phyloP scores from a whole-genome alignment of 108 stramenopile species.

The Cylindrotheca fusiformis region DNA sequence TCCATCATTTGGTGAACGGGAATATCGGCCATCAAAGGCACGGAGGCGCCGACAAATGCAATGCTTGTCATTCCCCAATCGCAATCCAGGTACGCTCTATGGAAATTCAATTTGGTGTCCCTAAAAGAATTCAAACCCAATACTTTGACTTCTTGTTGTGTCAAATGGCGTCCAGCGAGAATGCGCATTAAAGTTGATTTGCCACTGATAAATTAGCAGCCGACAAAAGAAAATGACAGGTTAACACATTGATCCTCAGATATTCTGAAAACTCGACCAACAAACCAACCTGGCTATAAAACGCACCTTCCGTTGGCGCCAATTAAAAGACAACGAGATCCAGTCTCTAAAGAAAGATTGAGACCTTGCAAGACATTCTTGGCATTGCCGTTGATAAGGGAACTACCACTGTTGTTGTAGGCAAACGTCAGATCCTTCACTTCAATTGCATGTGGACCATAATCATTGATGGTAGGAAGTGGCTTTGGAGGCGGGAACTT shows the following conservation, averaged over 20 bases:
- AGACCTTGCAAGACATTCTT: conserved; percentile 50
- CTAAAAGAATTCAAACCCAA: conserved; percentile 92
- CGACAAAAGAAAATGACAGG: background rate
- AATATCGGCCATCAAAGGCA: conserved; percentile 91
- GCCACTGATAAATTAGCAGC: conserved; percentile 34
- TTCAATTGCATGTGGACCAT: conserved; percentile 67
- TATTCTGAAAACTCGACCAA: background rate
- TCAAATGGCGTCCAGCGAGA: conserved; percentile 91
- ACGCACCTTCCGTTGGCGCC: conserved; percentile 77
- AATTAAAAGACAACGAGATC: conserved; percentile 82
- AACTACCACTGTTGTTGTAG: conserved; percentile 31
- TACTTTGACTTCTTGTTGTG: conserved; percentile 71
- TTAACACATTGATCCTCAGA: too few relatives aligned
- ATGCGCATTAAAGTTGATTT: conserved; percentile 92
- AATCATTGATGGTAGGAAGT: conserved; percentile 60
- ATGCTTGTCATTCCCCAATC: conserved; percentile 98
- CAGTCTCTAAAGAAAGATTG: conserved; percentile 59
- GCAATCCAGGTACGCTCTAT: conserved; percentile 91
- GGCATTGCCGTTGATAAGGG: conserved; percentile 29
- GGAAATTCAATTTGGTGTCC: conserved; percentile 91
- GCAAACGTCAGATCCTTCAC: conserved; percentile 70
- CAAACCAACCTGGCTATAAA: background rate
- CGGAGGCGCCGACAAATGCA: conserved; percentile 93
- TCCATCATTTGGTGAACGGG: conserved; percentile 95
- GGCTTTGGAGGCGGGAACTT: conserved; percentile 42